phyloP scores from a whole-genome alignment of 2,329 filamentous ascomycete species.

The Sarocladiaceae sp. region DNA sequence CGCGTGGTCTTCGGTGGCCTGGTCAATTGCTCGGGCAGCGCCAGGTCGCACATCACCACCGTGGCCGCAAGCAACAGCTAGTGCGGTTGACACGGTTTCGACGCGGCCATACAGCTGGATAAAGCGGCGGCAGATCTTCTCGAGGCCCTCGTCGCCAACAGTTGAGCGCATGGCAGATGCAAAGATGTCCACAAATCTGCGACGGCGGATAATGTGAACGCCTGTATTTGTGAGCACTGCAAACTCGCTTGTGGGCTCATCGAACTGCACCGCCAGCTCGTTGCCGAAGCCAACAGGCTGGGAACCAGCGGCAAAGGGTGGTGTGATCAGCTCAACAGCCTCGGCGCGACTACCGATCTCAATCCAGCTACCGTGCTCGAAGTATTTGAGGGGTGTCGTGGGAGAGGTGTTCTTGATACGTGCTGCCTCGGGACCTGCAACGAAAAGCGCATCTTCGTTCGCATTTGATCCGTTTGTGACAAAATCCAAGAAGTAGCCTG shows the following conservation, averaged over 20 bases:
- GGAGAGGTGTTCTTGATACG: slow-evolving; percentile 61
- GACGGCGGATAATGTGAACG: slow-evolving; percentile 76
- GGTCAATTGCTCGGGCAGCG: slow-evolving; percentile 72
- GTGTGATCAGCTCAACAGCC: slow-evolving; percentile 70
- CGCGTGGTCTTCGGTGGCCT: slow-evolving; percentile 78
- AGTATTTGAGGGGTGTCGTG: slow-evolving; percentile 53
- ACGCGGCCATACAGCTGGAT: slow-evolving; percentile 79
- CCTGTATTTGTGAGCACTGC: slow-evolving; percentile 89
- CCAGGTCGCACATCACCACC: slow-evolving; percentile 68
- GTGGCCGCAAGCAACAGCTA: slow-evolving; percentile 93
- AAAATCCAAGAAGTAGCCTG: slow-evolving; percentile 88
- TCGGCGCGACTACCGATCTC: slow-evolving; percentile 67
- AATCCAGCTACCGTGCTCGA: slow-evolving; percentile 76
- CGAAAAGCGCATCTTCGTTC: slow-evolving; percentile 64
- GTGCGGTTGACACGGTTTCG: slow-evolving; percentile 82
- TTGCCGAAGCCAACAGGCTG: slow-evolving; percentile 82
- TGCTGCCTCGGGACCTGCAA: slow-evolving; percentile 82
- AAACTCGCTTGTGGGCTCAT: slow-evolving; percentile 73
- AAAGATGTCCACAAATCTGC: slow-evolving; percentile 87
- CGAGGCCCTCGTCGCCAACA: slow-evolving; percentile 71
- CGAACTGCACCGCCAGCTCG: slow-evolving; percentile 93
- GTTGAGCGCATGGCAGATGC: slow-evolving; percentile 70
- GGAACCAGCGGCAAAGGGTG: slow-evolving; percentile 61
- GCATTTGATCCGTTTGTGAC: slow-evolving; percentile 56
- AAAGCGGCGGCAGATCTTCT: slow-evolving; percentile 76